A percentile compares a stretch with the other conserved stretches of the same genome.
Conservation (phyloP, 192 early-diverging fungal species). For the Allomyces macrogynus region DNA sequence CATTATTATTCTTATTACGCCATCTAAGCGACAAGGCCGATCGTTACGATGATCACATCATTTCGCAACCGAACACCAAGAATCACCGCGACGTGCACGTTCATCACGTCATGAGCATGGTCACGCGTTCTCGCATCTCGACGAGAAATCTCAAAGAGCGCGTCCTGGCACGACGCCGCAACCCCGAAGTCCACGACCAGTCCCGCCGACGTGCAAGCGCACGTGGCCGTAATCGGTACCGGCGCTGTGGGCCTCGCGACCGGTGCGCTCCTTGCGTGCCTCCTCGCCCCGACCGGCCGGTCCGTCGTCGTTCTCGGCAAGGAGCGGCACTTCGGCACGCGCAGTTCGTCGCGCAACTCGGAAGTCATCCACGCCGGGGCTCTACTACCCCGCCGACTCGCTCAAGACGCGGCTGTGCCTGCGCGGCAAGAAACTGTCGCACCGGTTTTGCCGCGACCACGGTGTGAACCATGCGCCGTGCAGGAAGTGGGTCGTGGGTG, state of each 20-base stretch:
- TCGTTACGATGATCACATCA: too few relatives aligned
- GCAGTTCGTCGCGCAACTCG: conserved; percentile 58
- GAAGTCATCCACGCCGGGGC: conserved; percentile 76
- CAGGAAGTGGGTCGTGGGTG: conserved; percentile 67
- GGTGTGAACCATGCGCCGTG: conserved; percentile 26
- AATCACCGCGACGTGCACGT: too few relatives aligned
- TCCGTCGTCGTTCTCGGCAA: conserved; percentile 52
- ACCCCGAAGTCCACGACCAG: too few relatives aligned
- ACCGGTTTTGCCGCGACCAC: conserved; percentile 30
- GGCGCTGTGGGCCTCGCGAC: conserved; percentile 62
- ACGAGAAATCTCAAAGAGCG: too few relatives aligned
- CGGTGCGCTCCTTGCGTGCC: conserved; percentile 34
- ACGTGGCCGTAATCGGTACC: conserved; percentile 23
- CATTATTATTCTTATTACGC: too few relatives aligned
- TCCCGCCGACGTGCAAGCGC: too few relatives aligned
- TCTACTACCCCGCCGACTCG: conserved; percentile 57
- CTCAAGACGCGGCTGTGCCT: conserved; percentile 60
- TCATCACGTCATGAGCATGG: too few relatives aligned
- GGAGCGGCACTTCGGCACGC: conserved; percentile 39
- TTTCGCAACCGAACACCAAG: too few relatives aligned
- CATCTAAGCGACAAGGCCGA: too few relatives aligned
- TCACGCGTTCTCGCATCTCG: too few relatives aligned
- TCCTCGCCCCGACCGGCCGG: conserved; percentile 11
- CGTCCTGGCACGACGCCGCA: too few relatives aligned
- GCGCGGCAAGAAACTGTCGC: conserved; percentile 46